Conservation (phyloP, 441 rosid genomes). For the Dalechampia spathulata region DNA sequence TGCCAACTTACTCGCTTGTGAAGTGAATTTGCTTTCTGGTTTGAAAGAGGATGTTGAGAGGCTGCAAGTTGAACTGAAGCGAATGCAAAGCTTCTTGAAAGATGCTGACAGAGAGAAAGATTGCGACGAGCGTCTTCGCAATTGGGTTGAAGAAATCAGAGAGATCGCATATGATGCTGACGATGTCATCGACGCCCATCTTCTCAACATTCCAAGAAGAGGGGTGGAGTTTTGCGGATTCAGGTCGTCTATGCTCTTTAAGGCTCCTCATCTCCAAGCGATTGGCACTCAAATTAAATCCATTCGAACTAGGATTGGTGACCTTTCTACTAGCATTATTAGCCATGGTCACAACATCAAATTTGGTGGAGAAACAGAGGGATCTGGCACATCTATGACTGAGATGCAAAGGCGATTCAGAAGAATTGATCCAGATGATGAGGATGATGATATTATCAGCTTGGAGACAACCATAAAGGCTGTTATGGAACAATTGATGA, state of each 20-base stretch:
- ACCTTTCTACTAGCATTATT: background rate
- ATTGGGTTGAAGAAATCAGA: conserved; percentile 14
- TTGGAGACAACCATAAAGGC: conserved; percentile 5
- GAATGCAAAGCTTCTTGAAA: conserved; percentile 13
- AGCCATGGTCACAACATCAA: background rate
- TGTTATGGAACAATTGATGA: conserved; percentile 4
- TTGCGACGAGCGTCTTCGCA: conserved; percentile 3
- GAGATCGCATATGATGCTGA: conserved; percentile 18
- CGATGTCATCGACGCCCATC: conserved; percentile 7
- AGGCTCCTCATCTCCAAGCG: background rate
- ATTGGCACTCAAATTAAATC: background rate
- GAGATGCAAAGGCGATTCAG: background rate
- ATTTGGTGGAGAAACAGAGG: background rate
- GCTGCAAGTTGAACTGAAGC: conserved; percentile 11
- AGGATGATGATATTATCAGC: conserved; percentile 13
- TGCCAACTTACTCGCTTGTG: background rate
- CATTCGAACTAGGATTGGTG: background rate
- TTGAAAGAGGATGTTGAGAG: conserved; percentile 4
- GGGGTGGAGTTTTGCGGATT: too few relatives aligned
- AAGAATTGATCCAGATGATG: background rate
- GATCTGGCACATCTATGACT: background rate
- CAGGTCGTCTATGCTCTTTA: background rate
- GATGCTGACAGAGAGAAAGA: conserved; percentile 12
- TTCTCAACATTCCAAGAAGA: background rate
- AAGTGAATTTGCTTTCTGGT: conserved; percentile 2